Conservation (phyloP, 805 yeast genomes). For the Candida quercuum region DNA sequence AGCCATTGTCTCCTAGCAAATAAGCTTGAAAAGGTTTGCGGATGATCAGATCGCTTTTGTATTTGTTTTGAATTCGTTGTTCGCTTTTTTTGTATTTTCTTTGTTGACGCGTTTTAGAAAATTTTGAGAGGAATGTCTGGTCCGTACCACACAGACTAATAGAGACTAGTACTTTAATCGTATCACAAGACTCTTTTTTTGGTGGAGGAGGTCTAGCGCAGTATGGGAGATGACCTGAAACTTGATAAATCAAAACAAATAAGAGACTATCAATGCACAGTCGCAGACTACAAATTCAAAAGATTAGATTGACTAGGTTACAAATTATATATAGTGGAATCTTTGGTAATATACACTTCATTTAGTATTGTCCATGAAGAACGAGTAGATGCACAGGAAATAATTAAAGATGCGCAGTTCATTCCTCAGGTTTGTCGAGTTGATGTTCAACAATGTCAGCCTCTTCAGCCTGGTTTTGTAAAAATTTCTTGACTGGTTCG, state of each 20-base stretch:
- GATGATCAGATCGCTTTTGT: neutral
- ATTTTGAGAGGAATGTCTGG: constrained; percentile 14
- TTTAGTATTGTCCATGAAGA: too few relatives aligned
- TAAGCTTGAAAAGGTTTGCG: neutral
- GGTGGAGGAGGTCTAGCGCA: neutral
- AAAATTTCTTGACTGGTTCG: too few relatives aligned
- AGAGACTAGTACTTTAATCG: neutral
- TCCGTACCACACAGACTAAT: constrained; percentile 9
- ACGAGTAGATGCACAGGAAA: too few relatives aligned
- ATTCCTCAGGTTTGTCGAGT: too few relatives aligned
- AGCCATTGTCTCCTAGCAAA: constrained; percentile 22
- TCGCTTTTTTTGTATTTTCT: constrained; percentile 8
- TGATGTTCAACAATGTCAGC: constrained; percentile 6
- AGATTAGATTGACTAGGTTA: constrained; percentile 1
- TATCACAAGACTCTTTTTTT: neutral
- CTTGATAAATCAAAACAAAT: too few relatives aligned
- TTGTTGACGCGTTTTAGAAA: constrained; percentile 2
- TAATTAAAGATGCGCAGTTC: too few relatives aligned
- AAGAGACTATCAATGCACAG: too few relatives aligned
- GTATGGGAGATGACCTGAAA: too few relatives aligned
- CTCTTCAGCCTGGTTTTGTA: too few relatives aligned
- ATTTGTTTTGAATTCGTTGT: constrained; percentile 5
- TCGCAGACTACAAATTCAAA: too few relatives aligned
- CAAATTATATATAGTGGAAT: too few relatives aligned
- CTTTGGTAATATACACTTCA: too few relatives aligned